A percentile compares a stretch with the other conserved stretches of the same genome.
These are phyloP conservation scores for Rhodotorula taiwanensis DNA, from an alignment of 768 basidiomycete genomes.

Conservation along the genomic window DNA sequence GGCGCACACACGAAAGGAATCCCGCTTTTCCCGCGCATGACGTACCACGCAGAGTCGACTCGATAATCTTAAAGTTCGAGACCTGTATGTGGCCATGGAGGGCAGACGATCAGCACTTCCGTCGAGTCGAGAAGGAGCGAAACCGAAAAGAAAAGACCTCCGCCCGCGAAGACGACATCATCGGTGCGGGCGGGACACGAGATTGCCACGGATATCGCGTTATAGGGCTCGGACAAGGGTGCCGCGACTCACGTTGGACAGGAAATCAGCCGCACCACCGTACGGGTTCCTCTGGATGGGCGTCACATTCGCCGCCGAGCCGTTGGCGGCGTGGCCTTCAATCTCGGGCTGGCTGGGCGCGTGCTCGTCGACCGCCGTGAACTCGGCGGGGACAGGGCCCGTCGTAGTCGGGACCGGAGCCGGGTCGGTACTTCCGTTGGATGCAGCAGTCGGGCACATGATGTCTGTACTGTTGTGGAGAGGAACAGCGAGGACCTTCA, in stretches of 20 bases:
- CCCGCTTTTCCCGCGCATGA: background rate
- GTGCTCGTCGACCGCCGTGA: conserved; percentile 28
- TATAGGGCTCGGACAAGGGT: background rate
- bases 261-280: conserved; percentile 37
- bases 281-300: conserved; percentile 26
- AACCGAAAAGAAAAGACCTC: too few species aligned
- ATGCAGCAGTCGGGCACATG: conserved; percentile 35
- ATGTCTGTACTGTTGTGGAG: background rate
- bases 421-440: background rate
- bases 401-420: conserved; percentile 28
- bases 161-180: too few species aligned
- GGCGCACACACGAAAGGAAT: background rate
- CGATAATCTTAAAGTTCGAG: conserved; percentile 92
- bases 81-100: too few species aligned
- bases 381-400: conserved; percentile 28
- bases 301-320: background rate
- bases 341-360: conserved; percentile 23
- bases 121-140: too few species aligned
- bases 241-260: conserved; percentile 33
- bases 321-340: background rate
- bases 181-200: too few species aligned
- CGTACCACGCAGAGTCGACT: conserved; percentile 85
- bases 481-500: background rate
- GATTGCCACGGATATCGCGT: background rate
- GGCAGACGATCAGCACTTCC: too few species aligned